A percentile compares a stretch with the other conserved stretches of the same genome.
phyloP scores from a whole-genome alignment of 1,284 basidiomycete genomes.

The Lentinula novae-zelandiae region DNA sequence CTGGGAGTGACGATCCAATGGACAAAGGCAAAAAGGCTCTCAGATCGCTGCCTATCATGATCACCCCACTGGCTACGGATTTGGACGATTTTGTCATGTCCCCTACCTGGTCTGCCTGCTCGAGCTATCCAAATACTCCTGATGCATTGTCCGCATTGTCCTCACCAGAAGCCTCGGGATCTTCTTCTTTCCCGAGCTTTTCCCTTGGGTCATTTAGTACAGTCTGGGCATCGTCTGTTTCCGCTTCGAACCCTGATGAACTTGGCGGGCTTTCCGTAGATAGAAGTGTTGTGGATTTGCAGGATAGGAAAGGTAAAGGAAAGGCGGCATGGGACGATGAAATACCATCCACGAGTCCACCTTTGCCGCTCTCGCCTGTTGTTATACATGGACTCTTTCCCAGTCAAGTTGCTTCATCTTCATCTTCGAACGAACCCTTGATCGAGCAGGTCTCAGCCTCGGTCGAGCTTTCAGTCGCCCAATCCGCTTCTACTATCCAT shows the following conservation, averaged over 20 bases:
- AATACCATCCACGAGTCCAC: constrained; percentile 52
- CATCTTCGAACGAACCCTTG: background rate
- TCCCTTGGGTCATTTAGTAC: constrained; percentile 22
- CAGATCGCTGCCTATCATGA: constrained; percentile 42
- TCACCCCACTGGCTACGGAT: constrained; percentile 21
- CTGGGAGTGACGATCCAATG: background rate
- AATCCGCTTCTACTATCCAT: constrained; percentile 13
- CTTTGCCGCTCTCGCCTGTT: constrained; percentile 20
- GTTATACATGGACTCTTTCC: too few relatives aligned
- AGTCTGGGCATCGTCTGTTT: constrained; percentile 11
- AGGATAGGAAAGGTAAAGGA: constrained; percentile 38
- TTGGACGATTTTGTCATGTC: constrained; percentile 37
- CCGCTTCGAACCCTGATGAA: background rate
- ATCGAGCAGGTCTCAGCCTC: background rate
- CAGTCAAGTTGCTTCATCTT: background rate
- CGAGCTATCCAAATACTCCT: constrained; percentile 18
- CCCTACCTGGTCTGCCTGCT: constrained; percentile 19
- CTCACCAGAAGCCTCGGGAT: constrained; percentile 1
- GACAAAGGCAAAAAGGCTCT: constrained; percentile 50
- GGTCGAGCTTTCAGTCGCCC: background rate
- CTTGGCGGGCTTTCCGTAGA: background rate
- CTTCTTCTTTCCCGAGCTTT: constrained; percentile 26
- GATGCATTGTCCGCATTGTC: constrained; percentile 21
- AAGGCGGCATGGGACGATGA: constrained; percentile 47
- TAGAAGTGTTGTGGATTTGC: background rate